Evolutionary conservation across 2,329 filamentous ascomycete genomes (phyloP).

Genomic region (Westerdykella ornata): DNA sequence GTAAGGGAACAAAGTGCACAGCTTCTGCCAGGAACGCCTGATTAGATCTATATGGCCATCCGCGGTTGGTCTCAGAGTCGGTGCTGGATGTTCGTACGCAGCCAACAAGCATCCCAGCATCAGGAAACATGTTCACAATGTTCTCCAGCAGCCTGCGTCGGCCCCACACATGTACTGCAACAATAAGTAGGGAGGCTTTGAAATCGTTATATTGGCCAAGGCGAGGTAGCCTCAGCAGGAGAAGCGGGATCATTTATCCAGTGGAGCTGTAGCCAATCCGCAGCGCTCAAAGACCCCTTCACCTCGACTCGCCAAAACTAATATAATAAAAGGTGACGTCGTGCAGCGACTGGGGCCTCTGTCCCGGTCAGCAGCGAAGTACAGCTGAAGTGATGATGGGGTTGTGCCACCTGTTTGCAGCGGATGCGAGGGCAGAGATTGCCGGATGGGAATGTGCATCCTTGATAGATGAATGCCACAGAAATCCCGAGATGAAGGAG

Average conservation of each 20-base stretch:
- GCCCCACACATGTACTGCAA: not conserved
- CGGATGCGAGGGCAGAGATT: slow-evolving; percentile 3
- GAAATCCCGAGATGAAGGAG: slow-evolving; percentile 7
- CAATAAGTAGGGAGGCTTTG: not conserved
- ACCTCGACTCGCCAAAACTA: slow-evolving; percentile 2
- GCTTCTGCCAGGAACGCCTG: not conserved
- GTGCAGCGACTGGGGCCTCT: not conserved
- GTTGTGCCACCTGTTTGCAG: slow-evolving; percentile 11
- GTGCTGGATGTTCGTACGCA: not conserved
- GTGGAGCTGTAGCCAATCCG: slow-evolving; percentile 4
- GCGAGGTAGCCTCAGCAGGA: slow-evolving; percentile 7
- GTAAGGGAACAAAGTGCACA: not conserved
- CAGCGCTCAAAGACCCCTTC: not conserved
- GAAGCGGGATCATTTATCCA: slow-evolving; percentile 10
- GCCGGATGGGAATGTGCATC: slow-evolving; percentile 2
- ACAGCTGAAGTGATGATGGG: slow-evolving; percentile 5
- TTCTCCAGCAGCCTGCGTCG: not conserved
- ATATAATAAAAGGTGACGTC: slow-evolving; percentile 1
- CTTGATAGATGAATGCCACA: not conserved
- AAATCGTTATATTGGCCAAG: slow-evolving; percentile 24
- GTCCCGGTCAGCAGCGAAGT: slow-evolving; percentile 2
- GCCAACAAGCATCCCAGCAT: too few species aligned
- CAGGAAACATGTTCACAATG: too few species aligned
- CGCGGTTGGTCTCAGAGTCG: not conserved
- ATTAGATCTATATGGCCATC: not conserved